A percentile compares a stretch with the other conserved stretches of the same genome.
phyloP scores from a whole-genome alignment of 805 yeast genomes.

The Candida hungchunana region DNA sequence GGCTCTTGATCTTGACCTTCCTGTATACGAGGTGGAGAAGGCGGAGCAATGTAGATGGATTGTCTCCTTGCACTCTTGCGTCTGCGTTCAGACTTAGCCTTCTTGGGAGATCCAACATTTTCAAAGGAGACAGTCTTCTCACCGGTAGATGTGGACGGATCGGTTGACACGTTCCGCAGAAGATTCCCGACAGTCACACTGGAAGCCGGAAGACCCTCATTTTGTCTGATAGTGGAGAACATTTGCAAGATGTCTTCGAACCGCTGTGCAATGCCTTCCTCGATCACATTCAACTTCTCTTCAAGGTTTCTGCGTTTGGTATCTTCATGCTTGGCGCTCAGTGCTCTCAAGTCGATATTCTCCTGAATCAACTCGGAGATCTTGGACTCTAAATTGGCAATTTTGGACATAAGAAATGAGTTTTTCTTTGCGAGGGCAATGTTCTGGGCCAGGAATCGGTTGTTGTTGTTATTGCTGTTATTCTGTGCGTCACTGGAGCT shows the following conservation, averaged over 20 bases:
- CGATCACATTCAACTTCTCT: conserved; percentile 36
- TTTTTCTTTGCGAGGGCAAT: conserved; percentile 56
- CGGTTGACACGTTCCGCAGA: conserved; percentile 6
- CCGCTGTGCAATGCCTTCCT: conserved; percentile 36
- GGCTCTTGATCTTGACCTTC: not conserved
- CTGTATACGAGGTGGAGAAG: conserved; percentile 3
- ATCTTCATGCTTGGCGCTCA: conserved; percentile 28
- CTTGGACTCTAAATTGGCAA: conserved; percentile 49
- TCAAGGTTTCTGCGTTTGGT: conserved; percentile 33
- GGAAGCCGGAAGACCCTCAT: conserved; percentile 34
- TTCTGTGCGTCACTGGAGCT: no score
- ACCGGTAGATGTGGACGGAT: conserved; percentile 11
- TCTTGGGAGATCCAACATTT: conserved; percentile 23
- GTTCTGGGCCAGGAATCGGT: conserved; percentile 37
- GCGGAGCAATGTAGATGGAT: conserved; percentile 33
- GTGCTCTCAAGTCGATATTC: conserved; percentile 40
- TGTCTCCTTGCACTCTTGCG: conserved; percentile 39
- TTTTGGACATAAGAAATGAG: conserved; percentile 45
- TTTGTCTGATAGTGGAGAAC: conserved; percentile 36
- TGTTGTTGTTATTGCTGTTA: no score
- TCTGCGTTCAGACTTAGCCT: conserved; percentile 27
- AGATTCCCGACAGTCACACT: conserved; percentile 8
- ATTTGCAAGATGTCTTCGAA: conserved; percentile 42
- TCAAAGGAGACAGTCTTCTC: conserved; percentile 26
- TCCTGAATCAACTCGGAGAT: conserved; percentile 47